Evolutionary conservation across 352 stramenopile genomes (phyloP).

Genomic region (Saprolegnia diclina): DNA sequence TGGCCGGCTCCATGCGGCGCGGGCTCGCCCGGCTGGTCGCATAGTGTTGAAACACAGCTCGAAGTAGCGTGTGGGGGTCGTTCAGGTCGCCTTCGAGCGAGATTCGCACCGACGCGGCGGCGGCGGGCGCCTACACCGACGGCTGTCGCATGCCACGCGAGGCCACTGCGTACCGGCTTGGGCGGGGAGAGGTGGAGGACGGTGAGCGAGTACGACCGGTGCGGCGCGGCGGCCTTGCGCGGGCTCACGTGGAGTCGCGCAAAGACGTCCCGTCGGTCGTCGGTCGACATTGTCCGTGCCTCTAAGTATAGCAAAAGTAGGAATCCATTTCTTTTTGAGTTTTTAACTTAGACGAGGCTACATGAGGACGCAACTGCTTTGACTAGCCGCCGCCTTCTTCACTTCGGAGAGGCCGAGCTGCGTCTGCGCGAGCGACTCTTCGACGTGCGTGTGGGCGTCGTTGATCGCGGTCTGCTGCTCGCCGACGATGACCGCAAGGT

Average conservation of each 20-base stretch:
- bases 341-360: slow-evolving; percentile 32
- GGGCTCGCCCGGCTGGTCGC: slow-evolving; percentile 64
- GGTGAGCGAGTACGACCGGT: not conserved
- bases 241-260: slow-evolving; percentile 1
- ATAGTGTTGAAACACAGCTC: slow-evolving; percentile 79
- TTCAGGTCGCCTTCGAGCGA: slow-evolving; percentile 55
- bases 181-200: not conserved
- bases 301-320: no score
- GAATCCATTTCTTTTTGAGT: no score
- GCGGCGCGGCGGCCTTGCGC: not conserved
- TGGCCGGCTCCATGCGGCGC: slow-evolving; percentile 57
- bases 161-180: not conserved
- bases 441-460: slow-evolving; percentile 78
- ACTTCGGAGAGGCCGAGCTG: slow-evolving; percentile 78
- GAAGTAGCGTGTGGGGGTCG: slow-evolving; percentile 72
- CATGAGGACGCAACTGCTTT: slow-evolving; percentile 62
- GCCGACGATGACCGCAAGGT: slow-evolving; percentile 78
- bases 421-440: slow-evolving; percentile 78
- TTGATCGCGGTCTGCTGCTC: slow-evolving; percentile 82
- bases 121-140: not conserved
- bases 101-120: not conserved
- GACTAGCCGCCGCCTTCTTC: slow-evolving; percentile 78
- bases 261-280: not conserved
- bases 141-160: not conserved
- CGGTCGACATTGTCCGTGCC: no score